Evolutionary conservation across 2,329 filamentous ascomycete genomes (phyloP).

Genomic region (Xylariomycetidae sp.): DNA sequence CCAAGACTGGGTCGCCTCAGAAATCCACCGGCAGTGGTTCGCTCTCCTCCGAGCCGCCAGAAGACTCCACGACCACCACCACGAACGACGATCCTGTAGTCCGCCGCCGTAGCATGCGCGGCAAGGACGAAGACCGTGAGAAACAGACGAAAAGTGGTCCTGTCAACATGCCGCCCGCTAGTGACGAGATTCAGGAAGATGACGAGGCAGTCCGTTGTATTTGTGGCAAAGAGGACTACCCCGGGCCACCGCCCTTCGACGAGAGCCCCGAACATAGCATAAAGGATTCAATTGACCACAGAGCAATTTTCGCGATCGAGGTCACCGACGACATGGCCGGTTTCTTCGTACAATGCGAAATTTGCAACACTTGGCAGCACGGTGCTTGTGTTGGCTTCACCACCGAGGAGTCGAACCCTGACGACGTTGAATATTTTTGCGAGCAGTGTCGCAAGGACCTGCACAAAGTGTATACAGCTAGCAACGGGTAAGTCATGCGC

Average conservation of each 20-base stretch:
- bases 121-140: constrained; percentile 55
- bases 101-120: constrained; percentile 74
- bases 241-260: constrained; percentile 66
- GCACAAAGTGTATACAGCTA: constrained; percentile 74
- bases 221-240: constrained; percentile 91
- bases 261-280: constrained; percentile 44
- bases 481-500: constrained; percentile 67
- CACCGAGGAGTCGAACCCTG: constrained; percentile 85
- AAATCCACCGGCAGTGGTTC: constrained; percentile 72
- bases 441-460: constrained; percentile 89
- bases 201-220: constrained; percentile 95
- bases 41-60: constrained; percentile 62
- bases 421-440: constrained; percentile 82
- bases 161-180: constrained; percentile 41
- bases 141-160: constrained; percentile 36
- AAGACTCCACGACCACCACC: constrained; percentile 48
- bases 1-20: constrained; percentile 65
- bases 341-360: constrained; percentile 96
- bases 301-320: constrained; percentile 53
- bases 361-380: constrained; percentile 98
- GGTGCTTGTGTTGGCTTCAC: constrained; percentile 96
- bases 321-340: constrained; percentile 83
- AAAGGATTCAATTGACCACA: constrained; percentile 52
- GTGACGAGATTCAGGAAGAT: constrained; percentile 73
- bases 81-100: constrained; percentile 58